Conservation (phyloP, 176 grass and related monocot species). For the Bolboschoenus planiculmis region DNA sequence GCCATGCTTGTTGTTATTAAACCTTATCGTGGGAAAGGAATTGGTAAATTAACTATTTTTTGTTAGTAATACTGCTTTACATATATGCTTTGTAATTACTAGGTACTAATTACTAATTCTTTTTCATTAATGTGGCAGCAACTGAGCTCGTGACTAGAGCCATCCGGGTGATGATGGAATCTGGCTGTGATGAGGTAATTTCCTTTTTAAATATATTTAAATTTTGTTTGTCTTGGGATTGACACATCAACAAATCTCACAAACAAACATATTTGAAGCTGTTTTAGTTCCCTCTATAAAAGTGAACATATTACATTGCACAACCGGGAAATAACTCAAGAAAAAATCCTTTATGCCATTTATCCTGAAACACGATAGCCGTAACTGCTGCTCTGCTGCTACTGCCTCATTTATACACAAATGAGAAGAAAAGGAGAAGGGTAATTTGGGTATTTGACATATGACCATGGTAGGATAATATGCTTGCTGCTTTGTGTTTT, state of each 20-base stretch:
- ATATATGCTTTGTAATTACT: background rate
- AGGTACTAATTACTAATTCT: background rate
- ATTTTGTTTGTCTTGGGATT: background rate
- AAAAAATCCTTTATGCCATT: background rate
- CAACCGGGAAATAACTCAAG: background rate
- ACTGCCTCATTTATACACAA: background rate
- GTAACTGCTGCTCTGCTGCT: background rate
- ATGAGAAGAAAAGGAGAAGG: background rate
- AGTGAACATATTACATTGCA: background rate
- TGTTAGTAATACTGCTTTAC: background rate
- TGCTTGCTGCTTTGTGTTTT: background rate
- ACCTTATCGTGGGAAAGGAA: slow-evolving; percentile 81
- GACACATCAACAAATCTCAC: background rate
- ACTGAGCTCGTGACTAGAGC: slow-evolving; percentile 77
- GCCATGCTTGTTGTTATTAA: slow-evolving; percentile 94
- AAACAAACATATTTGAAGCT: background rate
- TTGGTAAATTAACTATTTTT: slow-evolving; percentile 35
- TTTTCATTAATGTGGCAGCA: slow-evolving; percentile 44
- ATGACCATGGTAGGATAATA: too few relatives aligned
- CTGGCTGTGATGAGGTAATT: slow-evolving; percentile 84
- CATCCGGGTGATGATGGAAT: slow-evolving; percentile 84
- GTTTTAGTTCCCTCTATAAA: background rate
- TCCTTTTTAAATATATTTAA: background rate
- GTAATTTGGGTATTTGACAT: background rate
- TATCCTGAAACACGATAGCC: background rate